Evolutionary conservation across 257 asterid genomes (phyloP), one percentile per base, ranked within the genome.

Genomic region (Jacaranda copaia): DNA sequence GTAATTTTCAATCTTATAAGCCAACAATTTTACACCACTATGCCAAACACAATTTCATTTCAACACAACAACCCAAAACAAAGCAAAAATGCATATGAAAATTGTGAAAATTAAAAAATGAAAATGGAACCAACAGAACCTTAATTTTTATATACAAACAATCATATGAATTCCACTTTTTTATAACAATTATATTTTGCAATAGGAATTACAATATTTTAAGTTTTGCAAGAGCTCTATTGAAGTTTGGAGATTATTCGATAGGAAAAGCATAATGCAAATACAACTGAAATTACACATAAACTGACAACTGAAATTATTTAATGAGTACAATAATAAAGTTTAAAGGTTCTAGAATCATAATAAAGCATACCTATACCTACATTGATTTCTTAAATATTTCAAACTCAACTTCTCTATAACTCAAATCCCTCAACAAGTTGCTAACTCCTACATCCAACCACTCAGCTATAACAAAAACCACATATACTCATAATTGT

Each of bases 381-480:
- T 67, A 19, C 0, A 42, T 43, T 46, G 58, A 67, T 67, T 25
- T 25, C 15, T 67, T 45, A 25, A 13, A 4, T 45, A 20, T 25
- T 20, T 12, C 3, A 20, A 66, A n/a, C 35, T n/a, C 75, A 52
- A 32, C 63, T 5, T 49, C 49, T 53, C 64, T 12, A n/a, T 14
- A 14, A 25, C 15, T 61, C 49, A 65, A 2, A 71, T 8, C 25
- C 73, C 58, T 59, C 67, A 9, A 43, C 59, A n/a, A 19, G 56
- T 49, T 20, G 46, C 66, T 55, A 35, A 1, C 13, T 70, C 6
- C 35, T 36, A 3, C 9, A 70, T 15, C 45, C 25, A 11, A 40
- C 46, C 77, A 72, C 46, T 58, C 15, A 40, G 43, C 58, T 59
- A 25, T 60, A 59, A 25, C 70, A n/a, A 73, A 13, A 8, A 19